phyloP scores from a whole-genome alignment of 176 grass and related monocot species.

The Aegilops sharonensis region DNA sequence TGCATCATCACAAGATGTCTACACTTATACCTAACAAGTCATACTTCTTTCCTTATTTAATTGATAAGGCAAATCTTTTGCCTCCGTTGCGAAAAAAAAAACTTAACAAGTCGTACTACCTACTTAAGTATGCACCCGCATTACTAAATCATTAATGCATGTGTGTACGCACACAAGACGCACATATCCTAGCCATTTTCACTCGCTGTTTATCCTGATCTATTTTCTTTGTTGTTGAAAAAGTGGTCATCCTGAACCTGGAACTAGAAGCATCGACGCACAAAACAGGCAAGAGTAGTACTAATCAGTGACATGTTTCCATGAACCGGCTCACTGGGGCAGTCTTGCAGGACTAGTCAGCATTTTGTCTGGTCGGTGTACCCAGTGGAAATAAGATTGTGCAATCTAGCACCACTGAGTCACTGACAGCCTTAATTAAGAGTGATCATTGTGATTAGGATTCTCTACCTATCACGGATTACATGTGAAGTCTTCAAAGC shows the following conservation, averaged over 20 bases:
- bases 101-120: no score
- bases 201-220: no score
- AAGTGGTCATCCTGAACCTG: background rate
- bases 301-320: background rate
- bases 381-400: background rate
- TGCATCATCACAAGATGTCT: no score
- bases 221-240: no score
- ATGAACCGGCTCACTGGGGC: constrained; percentile 1
- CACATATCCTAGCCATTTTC: no score
- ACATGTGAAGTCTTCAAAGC: constrained; percentile 37
- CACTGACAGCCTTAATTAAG: constrained; percentile 12
- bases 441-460: constrained; percentile 22
- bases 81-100: no score
- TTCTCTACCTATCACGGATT: constrained; percentile 16
- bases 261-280: background rate
- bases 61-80: no score
- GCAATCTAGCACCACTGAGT: background rate
- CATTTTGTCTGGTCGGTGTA: constrained; percentile 1
- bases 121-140: no score
- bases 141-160: no score
- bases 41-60: no score
- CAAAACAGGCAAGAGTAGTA: background rate
- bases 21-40: no score
- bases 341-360: constrained; percentile 2
- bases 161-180: no score